Evolutionary conservation across 495 filamentous ascomycete genomes (phyloP).

Genomic region (Aspergillus sclerotiicarbonarius): DNA sequence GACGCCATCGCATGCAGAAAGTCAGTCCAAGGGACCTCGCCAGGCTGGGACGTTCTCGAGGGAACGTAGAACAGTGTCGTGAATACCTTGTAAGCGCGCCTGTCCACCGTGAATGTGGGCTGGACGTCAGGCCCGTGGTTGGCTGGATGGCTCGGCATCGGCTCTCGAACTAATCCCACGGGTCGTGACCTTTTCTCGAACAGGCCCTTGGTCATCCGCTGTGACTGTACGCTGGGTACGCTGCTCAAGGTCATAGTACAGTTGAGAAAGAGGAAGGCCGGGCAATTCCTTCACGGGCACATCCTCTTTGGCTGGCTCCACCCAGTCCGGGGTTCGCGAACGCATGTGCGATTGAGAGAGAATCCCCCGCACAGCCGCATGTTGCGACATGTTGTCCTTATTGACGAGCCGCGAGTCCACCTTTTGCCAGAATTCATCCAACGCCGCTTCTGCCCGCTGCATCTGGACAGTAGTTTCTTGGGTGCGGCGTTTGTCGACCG

Average conservation of each 20-base stretch:
- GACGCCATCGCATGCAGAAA: constrained; percentile 50
- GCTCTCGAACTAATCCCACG: constrained; percentile 5
- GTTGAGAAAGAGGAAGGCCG: constrained; percentile 19
- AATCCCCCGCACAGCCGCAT: constrained; percentile 18
- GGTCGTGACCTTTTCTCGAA: constrained; percentile 40
- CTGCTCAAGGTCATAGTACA: constrained; percentile 24
- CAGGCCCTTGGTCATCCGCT: too few relatives aligned
- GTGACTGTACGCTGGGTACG: constrained; percentile 21
- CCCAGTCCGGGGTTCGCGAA: constrained; percentile 50
- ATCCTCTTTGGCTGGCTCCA: constrained; percentile 29
- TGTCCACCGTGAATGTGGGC: constrained; percentile 37
- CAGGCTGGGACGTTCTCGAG: constrained; percentile 20
- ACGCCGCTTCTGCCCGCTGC: constrained; percentile 42
- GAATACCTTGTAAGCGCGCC: constrained; percentile 48
- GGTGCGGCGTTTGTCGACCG: constrained; percentile 46
- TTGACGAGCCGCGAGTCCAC: constrained; percentile 22
- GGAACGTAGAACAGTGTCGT: constrained; percentile 41
- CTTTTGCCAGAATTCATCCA: constrained; percentile 50
- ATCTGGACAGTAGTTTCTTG: constrained; percentile 42
- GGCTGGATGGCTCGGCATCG: too few relatives aligned
- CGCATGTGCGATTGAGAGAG: constrained; percentile 33
- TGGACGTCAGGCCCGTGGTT: constrained; percentile 11
- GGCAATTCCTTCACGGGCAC: constrained; percentile 8
- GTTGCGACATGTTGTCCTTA: constrained; percentile 12
- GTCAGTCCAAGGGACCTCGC: constrained; percentile 50